Evolutionary conservation across 306 rosid genomes (phyloP), one percentile per base, ranked within the genome.

Genomic region (Luffa acutangula): DNA sequence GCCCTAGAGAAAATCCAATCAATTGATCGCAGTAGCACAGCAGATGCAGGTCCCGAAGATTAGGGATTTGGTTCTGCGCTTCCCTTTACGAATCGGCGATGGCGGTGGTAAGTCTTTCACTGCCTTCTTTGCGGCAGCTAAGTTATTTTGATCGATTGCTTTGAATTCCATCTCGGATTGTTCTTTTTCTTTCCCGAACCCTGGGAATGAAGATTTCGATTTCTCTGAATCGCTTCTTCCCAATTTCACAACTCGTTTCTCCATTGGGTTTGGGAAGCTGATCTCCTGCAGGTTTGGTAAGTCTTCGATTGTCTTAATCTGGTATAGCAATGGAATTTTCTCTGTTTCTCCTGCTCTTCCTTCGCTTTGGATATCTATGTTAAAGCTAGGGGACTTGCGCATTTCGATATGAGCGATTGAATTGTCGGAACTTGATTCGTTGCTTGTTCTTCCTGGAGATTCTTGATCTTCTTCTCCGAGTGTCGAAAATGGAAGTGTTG

Each of bases 311-410:
- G 83, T 84, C 82, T 85, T 84, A 3, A 82, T 88, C 63, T 88
- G 88, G 41, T 52, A 59, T 51, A 89, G 84, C 80, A 92, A 79
- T 34, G 97, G 93, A 71, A 54, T 85, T 73, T 64, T 81, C 79
- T 92, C 97, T n/a, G 92, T 86, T 75, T 89, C 97, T 80, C 81
- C 86, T 7, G 54, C 31, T 14, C 59, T 86, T 34, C 60, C 87
- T 87, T 87, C 89, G 3, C 9, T 84, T 77, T 78, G 84, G 48
- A 92, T 94, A 78, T 92, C 85, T 79, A 89, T 85, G 65, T 87
- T 89, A 83, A 94, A 94, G 85, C 97, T 92, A 36, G 93, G 97
- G 49, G 98, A 92, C 77, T 92, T 91, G 58, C 91, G 89, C 66
- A 91, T 89, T 82, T 74, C 87, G 13, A 66, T 69, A 51, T 78